phyloP scores from a whole-genome alignment of 371 early-diverging fungal genomes.

The Saksenaea vasiformis region DNA sequence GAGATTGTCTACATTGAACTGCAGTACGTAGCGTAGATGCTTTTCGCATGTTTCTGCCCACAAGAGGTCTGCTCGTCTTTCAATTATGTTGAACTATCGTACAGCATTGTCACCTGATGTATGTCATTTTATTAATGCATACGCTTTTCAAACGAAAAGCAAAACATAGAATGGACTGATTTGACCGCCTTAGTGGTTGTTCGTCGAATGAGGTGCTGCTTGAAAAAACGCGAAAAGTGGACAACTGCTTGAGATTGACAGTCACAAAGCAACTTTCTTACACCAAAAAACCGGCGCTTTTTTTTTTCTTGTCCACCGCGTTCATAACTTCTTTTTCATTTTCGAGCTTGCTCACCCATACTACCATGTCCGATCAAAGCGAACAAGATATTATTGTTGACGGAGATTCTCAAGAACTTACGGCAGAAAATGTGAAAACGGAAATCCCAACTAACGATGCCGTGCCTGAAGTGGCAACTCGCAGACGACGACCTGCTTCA shows the following conservation, averaged over 20 bases:
- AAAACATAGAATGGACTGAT: too few species aligned
- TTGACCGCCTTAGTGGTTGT: too few species aligned
- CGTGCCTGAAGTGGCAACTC: background rate
- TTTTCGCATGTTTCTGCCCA: too few species aligned
- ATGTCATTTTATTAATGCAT: too few species aligned
- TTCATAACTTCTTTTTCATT: background rate
- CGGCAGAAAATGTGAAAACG: background rate
- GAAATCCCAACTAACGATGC: conserved; percentile 4
- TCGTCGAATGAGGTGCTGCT: too few species aligned
- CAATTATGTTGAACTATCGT: too few species aligned
- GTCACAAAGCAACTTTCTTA: background rate
- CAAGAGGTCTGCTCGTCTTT: too few species aligned
- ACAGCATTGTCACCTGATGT: too few species aligned
- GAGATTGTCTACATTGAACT: too few species aligned
- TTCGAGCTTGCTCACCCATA: background rate
- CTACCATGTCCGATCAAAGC: conserved; percentile 16
- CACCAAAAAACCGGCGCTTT: background rate
- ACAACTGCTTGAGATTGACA: background rate
- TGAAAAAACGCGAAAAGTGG: too few species aligned
- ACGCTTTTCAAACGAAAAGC: too few species aligned
- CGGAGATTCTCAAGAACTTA: conserved; percentile 16
- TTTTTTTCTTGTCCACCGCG: background rate
- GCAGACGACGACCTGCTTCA: background rate
- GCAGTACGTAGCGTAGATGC: too few species aligned
- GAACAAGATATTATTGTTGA: conserved; percentile 21